Conservation (phyloP, 441 rosid species). For the Brassica hybrid region DNA sequence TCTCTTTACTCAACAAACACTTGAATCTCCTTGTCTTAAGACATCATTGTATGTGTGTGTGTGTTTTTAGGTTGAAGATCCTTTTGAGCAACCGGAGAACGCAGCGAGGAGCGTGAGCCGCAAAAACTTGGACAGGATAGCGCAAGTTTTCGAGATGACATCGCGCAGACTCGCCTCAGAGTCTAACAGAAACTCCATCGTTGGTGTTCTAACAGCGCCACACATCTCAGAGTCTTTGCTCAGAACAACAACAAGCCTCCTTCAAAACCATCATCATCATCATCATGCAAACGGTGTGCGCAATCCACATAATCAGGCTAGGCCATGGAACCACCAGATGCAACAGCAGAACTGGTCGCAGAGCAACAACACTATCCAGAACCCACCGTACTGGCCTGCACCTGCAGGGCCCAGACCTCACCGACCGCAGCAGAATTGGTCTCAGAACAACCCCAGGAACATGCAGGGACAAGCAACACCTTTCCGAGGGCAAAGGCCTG, state of each 20-base stretch:
- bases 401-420: constrained; percentile 18
- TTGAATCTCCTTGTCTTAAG: constrained; percentile 25
- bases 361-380: constrained; percentile 12
- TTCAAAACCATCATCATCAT: constrained; percentile 8
- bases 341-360: constrained; percentile 41
- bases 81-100: constrained; percentile 86
- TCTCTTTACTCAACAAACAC: constrained; percentile 9
- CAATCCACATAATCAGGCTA: constrained; percentile 25
- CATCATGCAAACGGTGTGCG: constrained; percentile 24
- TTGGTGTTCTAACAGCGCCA: constrained; percentile 50
- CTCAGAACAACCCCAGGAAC: constrained; percentile 34
- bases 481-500: constrained; percentile 33
- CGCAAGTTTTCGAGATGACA: constrained; percentile 59
- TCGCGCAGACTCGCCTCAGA: constrained; percentile 43
- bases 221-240: constrained; percentile 38
- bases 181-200: constrained; percentile 44
- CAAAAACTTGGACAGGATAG: constrained; percentile 57
- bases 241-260: constrained; percentile 38
- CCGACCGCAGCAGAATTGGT: constrained; percentile 34
- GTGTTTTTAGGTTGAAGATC: constrained; percentile 82
- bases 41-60: constrained; percentile 1
- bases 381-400: constrained; percentile 35
- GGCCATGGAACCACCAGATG: constrained; percentile 42
- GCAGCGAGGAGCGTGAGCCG: constrained; percentile 70
- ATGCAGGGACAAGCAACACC: constrained; percentile 30